Evolutionary conservation across 2,329 filamentous ascomycete species (phyloP), one percentile per base, ranked within the genome.

Genomic region (Fulvia fulva): DNA sequence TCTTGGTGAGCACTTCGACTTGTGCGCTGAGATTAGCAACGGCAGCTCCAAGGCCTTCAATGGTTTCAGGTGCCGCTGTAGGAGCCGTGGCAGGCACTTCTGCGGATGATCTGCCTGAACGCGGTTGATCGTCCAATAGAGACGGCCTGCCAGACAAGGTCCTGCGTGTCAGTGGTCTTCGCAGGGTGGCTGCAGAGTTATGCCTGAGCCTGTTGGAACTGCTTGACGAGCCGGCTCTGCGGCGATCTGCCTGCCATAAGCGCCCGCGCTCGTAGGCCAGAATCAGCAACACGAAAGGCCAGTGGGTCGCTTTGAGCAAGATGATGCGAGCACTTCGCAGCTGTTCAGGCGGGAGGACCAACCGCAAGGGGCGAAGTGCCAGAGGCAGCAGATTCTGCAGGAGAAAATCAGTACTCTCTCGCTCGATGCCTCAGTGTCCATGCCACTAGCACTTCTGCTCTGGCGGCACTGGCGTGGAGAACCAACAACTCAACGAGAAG

Each of bases 331-430:
- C 77, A 30, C 76, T 77, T 52, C 89, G 86, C 65, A 92, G 81
- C 58, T 81, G 77, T 61, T 87, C 82, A 1, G 85, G 82, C 6
- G 86, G 80, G 51, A 91, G 71, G 63, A 91, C 79, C 46, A 92
- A 78, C 57, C 88, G 82, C 59, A 91, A 78, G 0, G 90, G 90
- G 16, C 89, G 83, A 69, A 92, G 86, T 61, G 87, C 74, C 56
- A 92, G 79, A 7, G 89, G 87, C 46, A 93, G 77, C 41, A 94
- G 81, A 71, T 93, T 94, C 82, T 84, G 62, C 41, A 49, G 47
- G 43, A 57, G 53, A 30, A 47, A 56, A 59, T 63, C 59, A 63
- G 65, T 60, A 58, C 23, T 41, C 37, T 41, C 37, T 41, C 14
- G 44, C 14, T 50, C 45, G 56, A 41, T 56, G 34, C 44, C 34